Evolutionary conservation across 768 basidiomycete genomes (phyloP), one percentile per base, ranked within the genome.

Genomic region (Collybia sordida): DNA sequence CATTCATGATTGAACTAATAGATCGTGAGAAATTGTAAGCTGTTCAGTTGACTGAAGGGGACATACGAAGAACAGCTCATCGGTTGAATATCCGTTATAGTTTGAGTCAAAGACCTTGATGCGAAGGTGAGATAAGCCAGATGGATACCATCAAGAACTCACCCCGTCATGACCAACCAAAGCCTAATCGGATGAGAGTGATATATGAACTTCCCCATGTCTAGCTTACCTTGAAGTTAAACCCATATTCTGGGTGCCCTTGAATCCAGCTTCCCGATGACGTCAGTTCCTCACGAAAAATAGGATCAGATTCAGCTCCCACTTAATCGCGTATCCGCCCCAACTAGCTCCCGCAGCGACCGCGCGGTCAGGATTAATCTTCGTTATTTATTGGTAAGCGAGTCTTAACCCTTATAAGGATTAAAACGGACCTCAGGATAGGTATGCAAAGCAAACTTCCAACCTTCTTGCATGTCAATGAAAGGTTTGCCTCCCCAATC

Each of bases 141-240:
- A 23, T 8, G 12, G 14, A 25, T 43, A 19, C 21, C 8, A 19
- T 2, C 47, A 22, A 25, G 8, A 18, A 42, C 61, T 53, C 64
- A 93, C 90, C 7, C 96, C 96, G 61, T 99, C 96, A 60, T 98
- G 96, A 58, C 85, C 87, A 11, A 95, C 81, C 37, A 98, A 75
- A 3, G 93, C 92, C 72, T 74, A 42, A 8, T 31, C 14, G 14
- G 3, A 14, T 31, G 9, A 6, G 11, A 11, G 14, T 31, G 31
- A 12, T 31, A 14, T 6, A 11, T 31, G 11, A 4, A 31, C 27
- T 31, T 14, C 31, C 31, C 14, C 9, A 11, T 11, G 9, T 31
- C 9, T 31, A 19, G 36, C 52, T 36, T 48, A 72, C 77, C 71
- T 95, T 97, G 77, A 98, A 97, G 18, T 80, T 79, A 63, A 93